A percentile compares a stretch with the other conserved stretches of the same genome.
Conservation (phyloP, 2,329 filamentous ascomycete genomes). For the Chalara sp. region DNA sequence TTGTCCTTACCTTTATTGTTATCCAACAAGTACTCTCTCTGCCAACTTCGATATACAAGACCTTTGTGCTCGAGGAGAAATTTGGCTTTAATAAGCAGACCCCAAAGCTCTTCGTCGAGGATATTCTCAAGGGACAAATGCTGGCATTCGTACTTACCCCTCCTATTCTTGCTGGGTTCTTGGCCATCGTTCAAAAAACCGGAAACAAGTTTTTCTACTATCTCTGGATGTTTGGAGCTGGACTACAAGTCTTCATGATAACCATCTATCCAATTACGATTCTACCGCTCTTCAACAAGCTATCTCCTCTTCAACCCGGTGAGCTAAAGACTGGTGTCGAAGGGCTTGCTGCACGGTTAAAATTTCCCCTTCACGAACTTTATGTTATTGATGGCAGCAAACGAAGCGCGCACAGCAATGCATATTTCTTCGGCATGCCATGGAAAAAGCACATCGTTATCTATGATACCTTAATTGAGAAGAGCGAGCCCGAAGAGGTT, state of each 20-base stretch:
- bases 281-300: slow-evolving; percentile 94
- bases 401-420: slow-evolving; percentile 81
- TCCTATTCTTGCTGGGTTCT: slow-evolving; percentile 85
- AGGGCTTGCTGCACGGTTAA: slow-evolving; percentile 70
- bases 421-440: slow-evolving; percentile 93
- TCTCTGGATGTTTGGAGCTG: slow-evolving; percentile 87
- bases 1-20: slow-evolving; percentile 80
- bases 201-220: slow-evolving; percentile 97
- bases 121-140: slow-evolving; percentile 86
- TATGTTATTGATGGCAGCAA: slow-evolving; percentile 94
- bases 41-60: slow-evolving; percentile 82
- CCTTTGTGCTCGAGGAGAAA: slow-evolving; percentile 91
- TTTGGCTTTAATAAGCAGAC: slow-evolving; percentile 99
- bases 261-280: slow-evolving; percentile 95
- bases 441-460: slow-evolving; percentile 99
- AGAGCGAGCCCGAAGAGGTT: slow-evolving; percentile 86
- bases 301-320: slow-evolving; percentile 84
- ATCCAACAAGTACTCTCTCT: slow-evolving; percentile 74
- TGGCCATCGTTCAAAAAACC: slow-evolving; percentile 90
- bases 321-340: slow-evolving; percentile 85
- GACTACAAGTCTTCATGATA: slow-evolving; percentile 87
- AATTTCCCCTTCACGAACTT: slow-evolving; percentile 88
- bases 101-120: slow-evolving; percentile 75
- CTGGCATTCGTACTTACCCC: slow-evolving; percentile 74
- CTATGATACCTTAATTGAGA: slow-evolving; percentile 95